Base-by-base conservation (phyloP, 176 grass and related monocot species). In the Pontederia crassipes region DNA sequence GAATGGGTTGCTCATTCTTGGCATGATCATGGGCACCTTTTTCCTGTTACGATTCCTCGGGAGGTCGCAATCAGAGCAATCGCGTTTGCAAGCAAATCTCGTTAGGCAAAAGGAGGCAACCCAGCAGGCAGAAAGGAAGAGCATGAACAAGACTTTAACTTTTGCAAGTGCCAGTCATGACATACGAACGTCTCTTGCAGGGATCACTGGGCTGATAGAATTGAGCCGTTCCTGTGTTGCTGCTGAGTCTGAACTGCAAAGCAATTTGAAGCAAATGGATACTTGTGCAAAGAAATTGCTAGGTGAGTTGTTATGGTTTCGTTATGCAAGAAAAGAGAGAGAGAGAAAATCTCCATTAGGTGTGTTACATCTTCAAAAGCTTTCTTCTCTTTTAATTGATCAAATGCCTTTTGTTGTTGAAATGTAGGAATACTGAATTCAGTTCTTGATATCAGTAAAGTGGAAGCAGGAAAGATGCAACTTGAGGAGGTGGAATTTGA, bases 81-180 rank as follows among this genome's bases (percentile, higher is more conserved):
- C 75, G 10, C 8, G 53, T 40, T 57, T 95, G n/a, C 55, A 72
- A 29, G 90, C 72, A 10, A 70, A 87, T 11, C 68, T 90, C 10
- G 75, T 84, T 13, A 74, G 45, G 49, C 78, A 77, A 70, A 86
- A 86, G 65, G 86, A 87, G 69, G 80, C 68, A 46, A 80, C 86
- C 12, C 71, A 69, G 50, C 90, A 90, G 52, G 86, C 83, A 20
- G 91, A 95, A 68, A 77, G 78, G 53, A 95, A 87, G 65, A 87
- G 80, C 57, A 84, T 90, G 90, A 95, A 95, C 64, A 95, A 95
- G 68, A 95, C 77, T 70, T 78, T 90, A n/a, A 80, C 91, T 13
- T 81, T 95, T 48, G 69, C 75, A 20, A 69, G 69, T 26, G 83
- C 83, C 24, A 95, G 80, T 59, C 91, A 95, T 13, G 86, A 95